Evolutionary conservation across 2,329 filamentous ascomycete genomes (phyloP).

Genomic region (Colletotrichum echinochloae): DNA sequence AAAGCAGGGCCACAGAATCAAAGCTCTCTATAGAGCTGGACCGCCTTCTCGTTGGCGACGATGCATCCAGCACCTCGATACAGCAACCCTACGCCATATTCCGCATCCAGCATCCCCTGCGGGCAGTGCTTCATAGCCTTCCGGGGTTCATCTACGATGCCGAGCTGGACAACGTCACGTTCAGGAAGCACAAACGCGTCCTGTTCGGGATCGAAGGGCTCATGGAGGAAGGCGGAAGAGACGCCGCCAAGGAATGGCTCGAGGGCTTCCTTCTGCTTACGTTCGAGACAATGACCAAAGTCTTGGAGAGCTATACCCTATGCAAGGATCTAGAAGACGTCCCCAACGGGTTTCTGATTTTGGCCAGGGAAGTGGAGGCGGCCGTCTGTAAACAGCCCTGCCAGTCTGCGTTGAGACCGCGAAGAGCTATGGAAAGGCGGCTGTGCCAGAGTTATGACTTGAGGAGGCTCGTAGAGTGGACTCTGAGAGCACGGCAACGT

Average conservation of each 20-base stretch:
- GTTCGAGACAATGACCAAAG: slow-evolving; percentile 8
- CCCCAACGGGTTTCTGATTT: slow-evolving; percentile 11
- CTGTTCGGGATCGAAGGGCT: slow-evolving; percentile 7
- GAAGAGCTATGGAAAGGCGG: slow-evolving; percentile 25
- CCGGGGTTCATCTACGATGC: slow-evolving; percentile 24
- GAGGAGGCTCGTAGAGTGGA: slow-evolving; percentile 24
- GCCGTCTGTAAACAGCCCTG: not conserved
- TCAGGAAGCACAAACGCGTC: slow-evolving; percentile 18
- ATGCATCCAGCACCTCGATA: not conserved
- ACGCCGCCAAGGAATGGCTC: slow-evolving; percentile 23
- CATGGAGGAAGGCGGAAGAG: slow-evolving; percentile 5
- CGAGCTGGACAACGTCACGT: slow-evolving; percentile 27
- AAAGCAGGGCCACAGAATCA: slow-evolving; percentile 7
- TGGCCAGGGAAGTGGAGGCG: slow-evolving; percentile 23
- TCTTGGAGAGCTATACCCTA: slow-evolving; percentile 4
- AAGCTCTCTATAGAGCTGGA: slow-evolving; percentile 26
- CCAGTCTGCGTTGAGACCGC: not conserved
- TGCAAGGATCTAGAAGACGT: slow-evolving; percentile 25
- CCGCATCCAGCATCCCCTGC: slow-evolving; percentile 17
- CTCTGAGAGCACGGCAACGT: slow-evolving; percentile 5
- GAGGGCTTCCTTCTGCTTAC: slow-evolving; percentile 21
- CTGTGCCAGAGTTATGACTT: slow-evolving; percentile 21
- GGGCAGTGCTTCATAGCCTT: slow-evolving; percentile 17
- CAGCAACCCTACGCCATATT: not conserved
- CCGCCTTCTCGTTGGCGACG: slow-evolving; percentile 23